Evolutionary conservation across 2,329 filamentous ascomycete species (phyloP), one percentile per base, ranked within the genome.

Genomic region (Sclerotinia minor): DNA sequence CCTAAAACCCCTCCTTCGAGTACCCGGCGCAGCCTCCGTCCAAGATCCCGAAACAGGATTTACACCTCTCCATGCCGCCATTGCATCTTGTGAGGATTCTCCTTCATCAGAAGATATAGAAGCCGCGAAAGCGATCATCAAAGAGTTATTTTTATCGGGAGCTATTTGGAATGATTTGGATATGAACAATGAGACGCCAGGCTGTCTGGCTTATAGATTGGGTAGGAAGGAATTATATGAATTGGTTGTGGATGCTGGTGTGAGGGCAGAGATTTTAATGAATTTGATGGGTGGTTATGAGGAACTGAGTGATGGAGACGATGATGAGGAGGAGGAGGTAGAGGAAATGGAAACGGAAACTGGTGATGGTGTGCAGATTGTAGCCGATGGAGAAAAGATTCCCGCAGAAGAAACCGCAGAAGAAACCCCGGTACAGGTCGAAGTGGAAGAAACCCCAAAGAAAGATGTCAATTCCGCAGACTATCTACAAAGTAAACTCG

Each of bases 81-180:
- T 98, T 76, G 90, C 92, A n/a, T 85, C 89, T 4, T 67, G 65
- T 21, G 55, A 44, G 7, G 55, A 67, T 26, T n/a, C 55, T 5
- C 55, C 65, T 17, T 61, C 49, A 2, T 5, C 7, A 65, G 74
- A 53, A 70, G 73, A 77, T 52, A 78, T 90, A 44, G 85, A 88
- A 58, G 85, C 85, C 50, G 91, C 88, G 3, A 84, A 85, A 67
- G 86, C 88, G 64, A 89, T 89, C 0, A 81, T 97, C 5, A 85
- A 86, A 72, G 86, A 95, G 75, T 83, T 98, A 9, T 87, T 98
- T 69, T 85, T 94, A 75, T 90, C 91, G 73, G 95, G 95, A 44
- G 95, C 92, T 15, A 97, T 98, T 73, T 99, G 95, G 95, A 99
- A 99, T 80, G 94, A 97, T 77, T 82, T 98, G 67, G 92, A 98